Percentiles rank a stretch among this genome's conserved stretches.
These are phyloP conservation scores for Kockiozyma suomiensis DNA, from an alignment of 805 yeast species.

Conservation along the genomic window DNA sequence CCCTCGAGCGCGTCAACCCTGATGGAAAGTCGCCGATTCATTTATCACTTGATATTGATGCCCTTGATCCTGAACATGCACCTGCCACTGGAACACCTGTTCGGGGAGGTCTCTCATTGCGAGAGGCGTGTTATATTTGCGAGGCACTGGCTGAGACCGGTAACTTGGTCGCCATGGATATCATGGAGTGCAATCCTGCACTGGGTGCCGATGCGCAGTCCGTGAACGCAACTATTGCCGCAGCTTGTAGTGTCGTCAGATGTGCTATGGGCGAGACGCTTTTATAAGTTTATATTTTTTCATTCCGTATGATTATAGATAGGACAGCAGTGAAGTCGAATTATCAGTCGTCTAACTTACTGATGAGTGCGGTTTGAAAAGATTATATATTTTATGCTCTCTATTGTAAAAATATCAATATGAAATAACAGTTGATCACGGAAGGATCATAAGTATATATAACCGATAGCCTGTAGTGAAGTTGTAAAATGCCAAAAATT, in stretches of 20 bases:
- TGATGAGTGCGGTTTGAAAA: too few species aligned
- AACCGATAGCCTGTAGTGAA: too few species aligned
- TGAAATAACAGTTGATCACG: too few species aligned
- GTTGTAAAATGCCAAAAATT: too few species aligned
- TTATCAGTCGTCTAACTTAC: too few species aligned
- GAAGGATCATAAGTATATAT: too few species aligned
- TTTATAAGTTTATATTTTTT: slow-evolving; percentile 53
- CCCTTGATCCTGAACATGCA: slow-evolving; percentile 89
- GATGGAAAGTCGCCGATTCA: slow-evolving; percentile 75
- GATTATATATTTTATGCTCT: too few species aligned
- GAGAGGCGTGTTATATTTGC: slow-evolving; percentile 91
- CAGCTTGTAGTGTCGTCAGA: slow-evolving; percentile 88
- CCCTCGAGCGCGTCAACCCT: slow-evolving; percentile 76
- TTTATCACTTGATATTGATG: slow-evolving; percentile 93
- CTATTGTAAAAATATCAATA: too few species aligned
- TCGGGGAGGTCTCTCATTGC: slow-evolving; percentile 89
- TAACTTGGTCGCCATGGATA: slow-evolving; percentile 81
- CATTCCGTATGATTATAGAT: too few species aligned
- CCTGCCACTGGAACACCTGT: slow-evolving; percentile 99
- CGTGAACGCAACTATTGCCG: slow-evolving; percentile 79
- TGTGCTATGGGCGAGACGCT: slow-evolving; percentile 94
- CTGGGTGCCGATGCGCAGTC: slow-evolving; percentile 77
- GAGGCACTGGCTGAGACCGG: slow-evolving; percentile 93
- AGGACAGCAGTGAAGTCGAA: too few species aligned
- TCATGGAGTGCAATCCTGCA: slow-evolving; percentile 91